These are phyloP conservation scores for Mycena venus DNA, from an alignment of 768 basidiomycete genomes.

Conservation along the genomic window DNA sequence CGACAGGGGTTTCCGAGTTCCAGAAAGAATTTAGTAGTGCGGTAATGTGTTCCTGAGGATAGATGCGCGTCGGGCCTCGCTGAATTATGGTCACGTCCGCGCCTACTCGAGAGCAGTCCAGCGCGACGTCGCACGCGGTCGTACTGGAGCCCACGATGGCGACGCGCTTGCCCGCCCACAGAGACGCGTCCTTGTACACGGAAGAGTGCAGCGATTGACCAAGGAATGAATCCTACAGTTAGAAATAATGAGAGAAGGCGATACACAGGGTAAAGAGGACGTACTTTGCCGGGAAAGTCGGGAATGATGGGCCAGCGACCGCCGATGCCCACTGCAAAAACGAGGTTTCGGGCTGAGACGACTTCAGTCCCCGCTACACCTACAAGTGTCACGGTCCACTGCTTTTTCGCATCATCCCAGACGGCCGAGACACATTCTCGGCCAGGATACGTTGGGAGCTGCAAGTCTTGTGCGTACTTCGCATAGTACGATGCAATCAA, in stretches of 20 bases:
- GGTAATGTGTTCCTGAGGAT: slow-evolving; percentile 21
- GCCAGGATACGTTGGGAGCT: slow-evolving; percentile 22
- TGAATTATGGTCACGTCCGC: slow-evolving; percentile 49
- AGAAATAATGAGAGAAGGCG: neutral
- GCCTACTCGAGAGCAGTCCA: slow-evolving; percentile 24
- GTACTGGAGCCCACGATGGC: slow-evolving; percentile 66
- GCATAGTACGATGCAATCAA: slow-evolving; percentile 29
- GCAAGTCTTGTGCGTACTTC: slow-evolving; percentile 21
- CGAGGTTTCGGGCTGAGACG: slow-evolving; percentile 41
- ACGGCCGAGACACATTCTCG: slow-evolving; percentile 34
- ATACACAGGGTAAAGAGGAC: neutral
- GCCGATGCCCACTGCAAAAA: slow-evolving; percentile 39
- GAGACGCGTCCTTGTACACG: slow-evolving; percentile 54
- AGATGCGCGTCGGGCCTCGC: slow-evolving; percentile 54
- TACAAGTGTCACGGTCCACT: slow-evolving; percentile 45
- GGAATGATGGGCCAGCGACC: slow-evolving; percentile 29
- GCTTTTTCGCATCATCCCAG: slow-evolving; percentile 35
- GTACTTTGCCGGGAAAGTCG: slow-evolving; percentile 27
- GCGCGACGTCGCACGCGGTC: slow-evolving; percentile 31
- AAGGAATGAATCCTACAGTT: slow-evolving; percentile 56
- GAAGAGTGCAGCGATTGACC: slow-evolving; percentile 64
- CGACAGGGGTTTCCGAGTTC: slow-evolving; percentile 22
- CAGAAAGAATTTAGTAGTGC: slow-evolving; percentile 8
- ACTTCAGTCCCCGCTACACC: slow-evolving; percentile 36
- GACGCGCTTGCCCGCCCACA: slow-evolving; percentile 66